Evolutionary conservation across 805 yeast species (phyloP).

Genomic region (Myxozyma neglecta): DNA sequence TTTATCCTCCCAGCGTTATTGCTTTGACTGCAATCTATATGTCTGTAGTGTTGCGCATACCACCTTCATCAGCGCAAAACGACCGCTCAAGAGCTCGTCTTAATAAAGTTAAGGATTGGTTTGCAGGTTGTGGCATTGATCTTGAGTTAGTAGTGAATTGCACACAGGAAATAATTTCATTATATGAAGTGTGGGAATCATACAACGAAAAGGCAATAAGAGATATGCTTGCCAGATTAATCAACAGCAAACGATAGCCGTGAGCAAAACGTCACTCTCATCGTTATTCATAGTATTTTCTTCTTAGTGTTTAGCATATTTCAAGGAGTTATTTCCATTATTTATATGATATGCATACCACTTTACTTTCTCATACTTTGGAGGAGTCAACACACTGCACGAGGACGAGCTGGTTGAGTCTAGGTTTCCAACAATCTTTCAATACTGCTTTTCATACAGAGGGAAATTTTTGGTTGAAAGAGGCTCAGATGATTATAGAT

Average conservation of each 20-base stretch:
- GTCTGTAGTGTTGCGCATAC: slow-evolving; percentile 57
- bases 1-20: slow-evolving; percentile 86
- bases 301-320: too few relatives aligned
- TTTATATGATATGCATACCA: too few relatives aligned
- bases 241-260: slow-evolving; percentile 1
- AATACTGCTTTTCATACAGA: too few relatives aligned
- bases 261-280: too few relatives aligned
- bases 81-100: slow-evolving; percentile 44
- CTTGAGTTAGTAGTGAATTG: slow-evolving; percentile 75
- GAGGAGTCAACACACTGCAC: too few relatives aligned
- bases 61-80: slow-evolving; percentile 36
- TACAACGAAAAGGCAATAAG: slow-evolving; percentile 65
- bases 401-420: too few relatives aligned
- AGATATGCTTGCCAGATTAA: slow-evolving; percentile 18
- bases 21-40: slow-evolving; percentile 82
- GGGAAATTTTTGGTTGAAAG: too few relatives aligned
- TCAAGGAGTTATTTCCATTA: too few relatives aligned
- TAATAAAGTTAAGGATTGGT: slow-evolving; percentile 59
- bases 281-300: too few relatives aligned
- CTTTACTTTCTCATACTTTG: too few relatives aligned
- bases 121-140: slow-evolving; percentile 76
- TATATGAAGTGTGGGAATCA: slow-evolving; percentile 85
- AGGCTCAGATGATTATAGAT: too few relatives aligned
- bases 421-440: too few relatives aligned
- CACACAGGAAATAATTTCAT: slow-evolving; percentile 76